Evolutionary conservation across 768 basidiomycete genomes (phyloP).

Genomic region (Serendipita indica): DNA sequence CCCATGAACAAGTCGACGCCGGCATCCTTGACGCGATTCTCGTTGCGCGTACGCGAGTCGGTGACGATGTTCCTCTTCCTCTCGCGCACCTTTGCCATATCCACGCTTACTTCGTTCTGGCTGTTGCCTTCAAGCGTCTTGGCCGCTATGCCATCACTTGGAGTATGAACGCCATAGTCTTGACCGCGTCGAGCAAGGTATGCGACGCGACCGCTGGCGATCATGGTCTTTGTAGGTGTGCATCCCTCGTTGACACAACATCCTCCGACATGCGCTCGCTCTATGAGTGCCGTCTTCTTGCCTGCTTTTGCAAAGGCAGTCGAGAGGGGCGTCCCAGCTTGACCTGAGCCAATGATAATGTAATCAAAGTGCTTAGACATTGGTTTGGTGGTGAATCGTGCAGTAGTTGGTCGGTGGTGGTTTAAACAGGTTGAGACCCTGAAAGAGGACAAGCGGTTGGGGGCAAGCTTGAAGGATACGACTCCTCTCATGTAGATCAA

Average conservation of each 20-base stretch:
- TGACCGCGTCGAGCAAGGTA: slow-evolving; percentile 11
- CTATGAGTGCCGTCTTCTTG: slow-evolving; percentile 11
- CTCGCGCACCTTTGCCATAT: slow-evolving; percentile 11
- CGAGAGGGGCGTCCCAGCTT: slow-evolving; percentile 13
- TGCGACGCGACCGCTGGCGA: slow-evolving; percentile 12
- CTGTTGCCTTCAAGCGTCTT: neutral
- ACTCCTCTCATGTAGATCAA: neutral
- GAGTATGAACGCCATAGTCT: slow-evolving; percentile 12
- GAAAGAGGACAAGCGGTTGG: neutral
- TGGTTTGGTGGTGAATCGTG: neutral
- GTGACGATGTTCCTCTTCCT: slow-evolving; percentile 14
- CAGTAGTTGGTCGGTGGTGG: neutral
- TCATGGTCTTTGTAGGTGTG: slow-evolving; percentile 15
- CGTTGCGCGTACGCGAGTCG: neutral
- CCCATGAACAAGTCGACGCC: slow-evolving; percentile 13
- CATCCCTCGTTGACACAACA: slow-evolving; percentile 15
- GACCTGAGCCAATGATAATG: slow-evolving; percentile 13
- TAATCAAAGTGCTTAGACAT: slow-evolving; percentile 7
- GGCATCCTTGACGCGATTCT: slow-evolving; percentile 8
- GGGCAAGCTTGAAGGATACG: neutral
- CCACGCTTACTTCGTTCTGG: neutral
- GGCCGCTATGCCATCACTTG: neutral
- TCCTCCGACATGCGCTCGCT: slow-evolving; percentile 13
- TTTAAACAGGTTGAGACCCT: neutral
- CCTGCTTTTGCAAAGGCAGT: slow-evolving; percentile 13